These are phyloP conservation scores for Prunus kanzakura DNA, from an alignment of 306 rosid species.

Conservation along the genomic window DNA sequence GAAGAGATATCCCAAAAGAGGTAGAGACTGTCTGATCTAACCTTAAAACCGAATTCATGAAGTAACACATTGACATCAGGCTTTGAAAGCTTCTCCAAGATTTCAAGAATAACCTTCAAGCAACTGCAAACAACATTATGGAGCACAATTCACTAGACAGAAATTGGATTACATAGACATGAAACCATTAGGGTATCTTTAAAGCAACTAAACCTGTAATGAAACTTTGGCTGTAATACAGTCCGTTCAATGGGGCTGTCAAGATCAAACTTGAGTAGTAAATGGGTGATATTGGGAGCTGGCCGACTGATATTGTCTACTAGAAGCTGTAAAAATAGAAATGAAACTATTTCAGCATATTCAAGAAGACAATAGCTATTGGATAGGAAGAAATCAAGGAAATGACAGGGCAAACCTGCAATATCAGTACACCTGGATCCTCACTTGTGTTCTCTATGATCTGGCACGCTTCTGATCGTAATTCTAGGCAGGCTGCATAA, in stretches of 20 bases:
- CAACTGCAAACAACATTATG: slow-evolving; percentile 59
- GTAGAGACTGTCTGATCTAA: slow-evolving; percentile 28
- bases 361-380: neutral
- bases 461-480: slow-evolving; percentile 74
- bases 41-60: slow-evolving; percentile 97
- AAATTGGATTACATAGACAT: neutral
- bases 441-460: slow-evolving; percentile 59
- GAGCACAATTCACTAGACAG: slow-evolving; percentile 18
- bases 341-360: slow-evolving; percentile 4
- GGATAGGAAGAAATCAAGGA: neutral
- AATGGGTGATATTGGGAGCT: slow-evolving; percentile 84
- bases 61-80: slow-evolving; percentile 77
- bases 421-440: slow-evolving; percentile 89
- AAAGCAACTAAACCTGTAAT: slow-evolving; percentile 66
- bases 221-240: slow-evolving; percentile 84
- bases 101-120: slow-evolving; percentile 90
- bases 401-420: slow-evolving; percentile 60
- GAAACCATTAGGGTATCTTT: slow-evolving; percentile 5
- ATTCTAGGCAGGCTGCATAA: slow-evolving; percentile 98
- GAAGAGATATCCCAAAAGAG: neutral
- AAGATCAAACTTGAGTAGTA: slow-evolving; percentile 85
- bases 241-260: slow-evolving; percentile 77
- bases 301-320: slow-evolving; percentile 87
- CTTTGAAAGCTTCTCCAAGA: slow-evolving; percentile 81
- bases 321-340: slow-evolving; percentile 67